A percentile compares a stretch with the other conserved stretches of the same genome.
Conservation (phyloP, 2,329 filamentous ascomycete species). For the Penicillium sp. region DNA sequence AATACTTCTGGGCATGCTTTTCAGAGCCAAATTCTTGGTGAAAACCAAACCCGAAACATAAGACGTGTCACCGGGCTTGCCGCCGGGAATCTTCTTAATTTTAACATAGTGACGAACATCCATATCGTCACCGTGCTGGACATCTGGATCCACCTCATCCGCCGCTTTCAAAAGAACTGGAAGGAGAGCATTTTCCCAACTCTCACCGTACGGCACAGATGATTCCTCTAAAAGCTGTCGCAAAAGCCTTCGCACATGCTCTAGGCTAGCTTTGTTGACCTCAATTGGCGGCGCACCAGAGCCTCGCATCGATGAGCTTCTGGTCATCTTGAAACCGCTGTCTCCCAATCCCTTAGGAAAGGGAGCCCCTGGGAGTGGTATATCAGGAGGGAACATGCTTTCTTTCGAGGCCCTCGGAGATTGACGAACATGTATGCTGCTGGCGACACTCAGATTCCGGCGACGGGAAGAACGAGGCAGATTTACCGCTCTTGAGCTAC, state of each 20-base stretch:
- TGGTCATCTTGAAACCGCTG: conserved; percentile 53
- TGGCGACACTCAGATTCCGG: conserved; percentile 79
- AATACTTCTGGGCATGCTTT: conserved; percentile 90
- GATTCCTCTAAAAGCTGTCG: conserved; percentile 76
- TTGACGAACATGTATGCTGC: conserved; percentile 62
- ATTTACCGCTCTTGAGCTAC: conserved; percentile 54
- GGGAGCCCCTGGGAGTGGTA: conserved; percentile 37
- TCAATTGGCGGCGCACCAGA: conserved; percentile 69
- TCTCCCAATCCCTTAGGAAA: conserved; percentile 34
- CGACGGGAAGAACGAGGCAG: conserved; percentile 61
- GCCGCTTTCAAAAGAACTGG: conserved; percentile 87
- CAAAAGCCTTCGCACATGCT: conserved; percentile 80
- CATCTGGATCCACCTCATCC: conserved; percentile 89
- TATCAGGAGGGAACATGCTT: conserved; percentile 42
- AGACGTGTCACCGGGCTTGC: conserved; percentile 82
- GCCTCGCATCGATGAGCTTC: conserved; percentile 78
- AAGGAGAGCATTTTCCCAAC: conserved; percentile 85
- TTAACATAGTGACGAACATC: conserved; percentile 98
- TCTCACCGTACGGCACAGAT: conserved; percentile 63
- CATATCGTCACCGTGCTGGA: conserved; percentile 86
- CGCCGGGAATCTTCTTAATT: conserved; percentile 90
- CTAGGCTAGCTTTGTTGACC: conserved; percentile 77
- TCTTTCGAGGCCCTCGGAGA: conserved; percentile 66
- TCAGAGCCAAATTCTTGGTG: conserved; percentile 91
- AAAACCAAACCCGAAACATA: conserved; percentile 97